These are phyloP conservation scores for Haplographium delicatum DNA, from an alignment of 495 filamentous ascomycete genomes.

Conservation along the genomic window DNA sequence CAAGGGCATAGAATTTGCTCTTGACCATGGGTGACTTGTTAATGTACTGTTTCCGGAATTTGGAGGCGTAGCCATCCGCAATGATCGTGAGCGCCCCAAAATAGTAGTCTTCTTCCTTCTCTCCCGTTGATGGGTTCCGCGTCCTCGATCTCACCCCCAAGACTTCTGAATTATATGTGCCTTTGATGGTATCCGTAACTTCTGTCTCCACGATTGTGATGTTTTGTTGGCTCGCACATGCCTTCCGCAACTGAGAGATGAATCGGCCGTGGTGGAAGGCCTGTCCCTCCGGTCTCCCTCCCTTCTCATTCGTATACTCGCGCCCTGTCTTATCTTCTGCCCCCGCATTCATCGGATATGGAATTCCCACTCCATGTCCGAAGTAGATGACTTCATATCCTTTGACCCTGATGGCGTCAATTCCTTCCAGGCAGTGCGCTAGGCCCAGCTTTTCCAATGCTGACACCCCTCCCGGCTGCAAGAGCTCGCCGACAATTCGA, in stretches of 20 bases:
- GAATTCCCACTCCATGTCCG: conserved; percentile 69
- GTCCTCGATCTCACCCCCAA: conserved; percentile 72
- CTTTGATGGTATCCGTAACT: conserved; percentile 55
- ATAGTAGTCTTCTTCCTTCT: conserved; percentile 62
- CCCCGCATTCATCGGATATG: conserved; percentile 52
- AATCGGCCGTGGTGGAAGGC: conserved; percentile 84
- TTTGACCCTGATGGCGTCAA: conserved; percentile 74
- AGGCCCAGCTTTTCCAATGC: conserved; percentile 80
- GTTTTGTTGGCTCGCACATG: conserved; percentile 60
- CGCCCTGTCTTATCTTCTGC: conserved; percentile 1
- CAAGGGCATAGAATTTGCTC: conserved; percentile 86
- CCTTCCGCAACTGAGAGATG: conserved; percentile 66
- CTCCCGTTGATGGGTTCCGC: conserved; percentile 41
- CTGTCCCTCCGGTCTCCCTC: conserved; percentile 53
- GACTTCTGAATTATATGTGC: conserved; percentile 53
- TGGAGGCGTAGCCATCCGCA: conserved; percentile 89
- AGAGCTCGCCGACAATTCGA: conserved; percentile 90
- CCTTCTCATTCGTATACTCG: conserved; percentile 20
- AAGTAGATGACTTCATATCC: conserved; percentile 89
- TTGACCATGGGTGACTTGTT: conserved; percentile 60
- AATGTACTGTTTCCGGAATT: conserved; percentile 81
- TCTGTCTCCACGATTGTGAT: conserved; percentile 72
- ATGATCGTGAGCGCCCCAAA: conserved; percentile 84
- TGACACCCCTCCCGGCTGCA: conserved; percentile 86
- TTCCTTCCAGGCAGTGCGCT: conserved; percentile 75